Evolutionary conservation across 768 basidiomycete genomes (phyloP).

Genomic region (Rhizopogon sp.): DNA sequence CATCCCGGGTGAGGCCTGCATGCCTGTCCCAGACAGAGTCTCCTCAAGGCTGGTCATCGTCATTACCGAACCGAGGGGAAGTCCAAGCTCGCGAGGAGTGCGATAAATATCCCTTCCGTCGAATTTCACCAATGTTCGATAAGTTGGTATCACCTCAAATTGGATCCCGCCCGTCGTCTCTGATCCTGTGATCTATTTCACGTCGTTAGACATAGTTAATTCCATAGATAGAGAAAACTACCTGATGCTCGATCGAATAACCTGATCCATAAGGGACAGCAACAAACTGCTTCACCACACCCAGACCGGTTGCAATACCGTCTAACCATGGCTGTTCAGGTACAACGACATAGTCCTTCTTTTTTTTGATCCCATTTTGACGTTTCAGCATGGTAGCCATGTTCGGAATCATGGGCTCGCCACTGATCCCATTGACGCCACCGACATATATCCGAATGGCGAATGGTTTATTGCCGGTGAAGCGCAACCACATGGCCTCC

Average conservation of each 20-base stretch:
- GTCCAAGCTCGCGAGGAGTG: constrained; percentile 1
- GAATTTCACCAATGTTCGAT: neutral
- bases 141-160: constrained; percentile 1
- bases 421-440: constrained; percentile 23
- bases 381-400: neutral
- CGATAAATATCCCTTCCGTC: neutral
- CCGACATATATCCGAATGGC: constrained; percentile 26
- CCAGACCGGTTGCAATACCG: constrained; percentile 18
- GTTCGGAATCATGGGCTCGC: constrained; percentile 3
- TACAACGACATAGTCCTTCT: constrained; percentile 19
- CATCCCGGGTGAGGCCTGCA: too few species aligned
- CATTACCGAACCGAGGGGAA: neutral
- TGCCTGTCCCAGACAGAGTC: too few species aligned
- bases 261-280: constrained; percentile 21
- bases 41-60: neutral
- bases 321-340: constrained; percentile 4
- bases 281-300: constrained; percentile 10
- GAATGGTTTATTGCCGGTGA: neutral
- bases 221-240: neutral
- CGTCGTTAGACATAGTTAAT: neutral
- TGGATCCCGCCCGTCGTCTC: constrained; percentile 9
- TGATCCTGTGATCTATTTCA: neutral
- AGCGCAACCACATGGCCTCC: constrained; percentile 27
- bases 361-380: neutral
- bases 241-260: constrained; percentile 19